These are phyloP conservation scores for Aspergillus eucalypticola DNA, from an alignment of 2,329 filamentous ascomycete genomes.

Conservation along the genomic window DNA sequence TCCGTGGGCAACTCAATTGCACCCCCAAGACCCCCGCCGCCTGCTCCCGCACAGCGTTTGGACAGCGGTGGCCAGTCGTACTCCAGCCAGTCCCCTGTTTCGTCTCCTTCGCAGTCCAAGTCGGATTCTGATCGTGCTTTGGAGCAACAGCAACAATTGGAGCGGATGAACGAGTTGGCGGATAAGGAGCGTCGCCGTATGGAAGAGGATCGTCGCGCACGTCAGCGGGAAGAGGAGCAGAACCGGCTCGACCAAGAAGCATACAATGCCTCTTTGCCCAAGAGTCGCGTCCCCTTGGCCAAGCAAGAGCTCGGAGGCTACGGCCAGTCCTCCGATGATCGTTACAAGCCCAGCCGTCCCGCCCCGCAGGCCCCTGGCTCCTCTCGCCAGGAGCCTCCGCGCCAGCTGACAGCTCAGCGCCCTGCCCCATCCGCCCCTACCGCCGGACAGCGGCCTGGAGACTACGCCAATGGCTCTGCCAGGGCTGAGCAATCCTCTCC, in stretches of 20 bases:
- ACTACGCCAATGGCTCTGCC: conserved; percentile 30
- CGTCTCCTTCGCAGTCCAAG: conserved; percentile 45
- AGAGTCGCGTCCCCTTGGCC: conserved; percentile 75
- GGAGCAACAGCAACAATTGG: conserved; percentile 46
- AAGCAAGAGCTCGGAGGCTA: conserved; percentile 86
- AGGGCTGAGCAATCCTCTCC: conserved; percentile 26
- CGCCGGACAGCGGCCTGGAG: conserved; percentile 32
- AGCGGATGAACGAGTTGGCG: conserved; percentile 59
- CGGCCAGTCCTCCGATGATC: conserved; percentile 52
- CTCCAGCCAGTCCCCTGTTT: conserved; percentile 35
- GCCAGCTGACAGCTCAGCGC: conserved; percentile 69
- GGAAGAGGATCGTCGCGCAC: conserved; percentile 56
- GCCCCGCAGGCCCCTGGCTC: conserved; percentile 73
- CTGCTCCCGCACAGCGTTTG: conserved; percentile 47
- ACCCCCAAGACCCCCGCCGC: conserved; percentile 67
- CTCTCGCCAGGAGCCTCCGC: conserved; percentile 54
- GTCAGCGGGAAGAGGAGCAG: conserved; percentile 56
- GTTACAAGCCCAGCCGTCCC: conserved; percentile 83
- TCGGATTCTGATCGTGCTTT: conserved; percentile 58
- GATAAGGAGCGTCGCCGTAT: conserved; percentile 51
- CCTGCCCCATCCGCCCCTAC: conserved; percentile 74
- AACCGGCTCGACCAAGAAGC: conserved; percentile 75
- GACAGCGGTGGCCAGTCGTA: conserved; percentile 45
- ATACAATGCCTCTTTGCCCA: conserved; percentile 86
- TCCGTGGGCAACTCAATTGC: conserved; percentile 61